phyloP scores from a whole-genome alignment of 2,329 filamentous ascomycete genomes.

The Trichophyton rubrum region DNA sequence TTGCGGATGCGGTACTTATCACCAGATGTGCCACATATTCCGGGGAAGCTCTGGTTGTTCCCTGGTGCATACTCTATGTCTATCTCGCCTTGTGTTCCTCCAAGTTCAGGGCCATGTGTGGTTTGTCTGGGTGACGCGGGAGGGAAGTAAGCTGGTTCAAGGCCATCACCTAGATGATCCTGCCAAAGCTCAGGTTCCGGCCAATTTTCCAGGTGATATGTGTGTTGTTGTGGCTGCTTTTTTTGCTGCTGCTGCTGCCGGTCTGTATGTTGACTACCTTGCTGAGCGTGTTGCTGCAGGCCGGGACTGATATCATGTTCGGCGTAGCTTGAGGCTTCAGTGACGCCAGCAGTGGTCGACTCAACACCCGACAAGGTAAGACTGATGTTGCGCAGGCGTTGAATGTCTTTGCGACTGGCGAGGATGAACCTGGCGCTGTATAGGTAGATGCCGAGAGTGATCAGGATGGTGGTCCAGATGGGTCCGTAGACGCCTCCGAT shows the following conservation, averaged over 20 bases:
- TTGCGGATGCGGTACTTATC: conserved; percentile 4
- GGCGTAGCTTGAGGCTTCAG: background rate
- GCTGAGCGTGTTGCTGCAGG: background rate
- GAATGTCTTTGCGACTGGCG: background rate
- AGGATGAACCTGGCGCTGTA: background rate
- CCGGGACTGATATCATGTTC: background rate
- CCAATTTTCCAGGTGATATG: background rate
- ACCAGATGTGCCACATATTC: background rate
- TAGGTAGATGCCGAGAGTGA: conserved; percentile 31
- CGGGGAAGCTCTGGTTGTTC: background rate
- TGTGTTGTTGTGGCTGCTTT: background rate
- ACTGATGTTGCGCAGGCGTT: background rate
- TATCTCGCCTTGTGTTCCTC: background rate
- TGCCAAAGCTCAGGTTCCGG: background rate
- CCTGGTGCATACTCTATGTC: background rate
- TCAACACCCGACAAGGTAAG: background rate
- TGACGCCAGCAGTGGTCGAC: background rate
- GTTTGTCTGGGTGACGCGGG: background rate
- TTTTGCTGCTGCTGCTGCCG: background rate
- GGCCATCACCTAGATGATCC: background rate
- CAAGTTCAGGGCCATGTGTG: background rate
- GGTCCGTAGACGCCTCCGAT: conserved; percentile 58
- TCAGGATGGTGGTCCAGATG: conserved; percentile 31
- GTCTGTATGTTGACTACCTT: background rate
- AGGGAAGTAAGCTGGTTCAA: background rate